Percentiles rank a stretch among this genome's conserved stretches.
Evolutionary conservation across 2,329 filamentous ascomycete genomes (phyloP).

Genomic region (Aaosphaeria arxii): DNA sequence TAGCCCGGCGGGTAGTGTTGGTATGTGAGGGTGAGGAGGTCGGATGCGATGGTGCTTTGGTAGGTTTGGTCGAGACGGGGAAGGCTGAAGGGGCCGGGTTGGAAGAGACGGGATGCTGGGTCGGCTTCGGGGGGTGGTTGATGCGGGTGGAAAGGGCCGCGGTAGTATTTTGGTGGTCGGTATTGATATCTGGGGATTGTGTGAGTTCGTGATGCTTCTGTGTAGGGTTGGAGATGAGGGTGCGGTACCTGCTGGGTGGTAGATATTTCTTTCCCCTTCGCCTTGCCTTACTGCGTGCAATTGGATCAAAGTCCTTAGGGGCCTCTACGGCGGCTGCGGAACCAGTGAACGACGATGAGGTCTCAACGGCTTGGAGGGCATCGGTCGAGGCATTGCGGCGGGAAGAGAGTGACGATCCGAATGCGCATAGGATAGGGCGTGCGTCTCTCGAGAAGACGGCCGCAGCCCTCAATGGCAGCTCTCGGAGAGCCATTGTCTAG

Average conservation of each 20-base stretch:
- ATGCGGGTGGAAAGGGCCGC: constrained; percentile 88
- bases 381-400: constrained; percentile 49
- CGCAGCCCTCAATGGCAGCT: constrained; percentile 30
- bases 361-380: constrained; percentile 46
- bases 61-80: constrained; percentile 89
- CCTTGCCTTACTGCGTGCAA: constrained; percentile 44
- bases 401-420: constrained; percentile 16
- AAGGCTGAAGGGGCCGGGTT: constrained; percentile 85
- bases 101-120: constrained; percentile 81
- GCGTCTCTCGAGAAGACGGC: constrained; percentile 20
- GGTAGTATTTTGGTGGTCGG: constrained; percentile 90
- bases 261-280: constrained; percentile 40
- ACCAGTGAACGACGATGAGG: constrained; percentile 44
- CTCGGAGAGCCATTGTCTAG: constrained; percentile 34
- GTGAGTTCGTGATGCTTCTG: background rate
- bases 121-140: constrained; percentile 85
- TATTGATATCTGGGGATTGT: constrained; percentile 76
- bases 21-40: constrained; percentile 87
- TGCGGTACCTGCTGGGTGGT: constrained; percentile 53
- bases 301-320: constrained; percentile 48
- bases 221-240: background rate
- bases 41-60: constrained; percentile 78
- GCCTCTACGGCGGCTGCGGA: constrained; percentile 39
- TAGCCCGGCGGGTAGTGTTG: constrained; percentile 80
- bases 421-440: constrained; percentile 17